Conservation (phyloP, 169 alveolate species). For the Plasmodium coatneyi region DNA sequence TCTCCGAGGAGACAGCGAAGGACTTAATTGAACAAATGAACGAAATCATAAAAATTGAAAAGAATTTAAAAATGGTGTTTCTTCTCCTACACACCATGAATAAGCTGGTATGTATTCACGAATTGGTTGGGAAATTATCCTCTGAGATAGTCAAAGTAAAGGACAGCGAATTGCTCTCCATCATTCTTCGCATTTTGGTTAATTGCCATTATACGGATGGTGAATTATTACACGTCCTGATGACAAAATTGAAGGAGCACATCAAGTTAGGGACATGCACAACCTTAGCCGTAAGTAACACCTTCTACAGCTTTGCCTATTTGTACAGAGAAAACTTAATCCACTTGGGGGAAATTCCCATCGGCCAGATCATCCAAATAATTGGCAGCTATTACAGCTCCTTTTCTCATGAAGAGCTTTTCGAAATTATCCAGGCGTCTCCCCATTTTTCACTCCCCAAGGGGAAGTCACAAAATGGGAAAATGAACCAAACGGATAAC, state of each 20-base stretch:
- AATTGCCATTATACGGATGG: slow-evolving; percentile 23
- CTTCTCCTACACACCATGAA: slow-evolving; percentile 38
- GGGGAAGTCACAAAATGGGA: neutral
- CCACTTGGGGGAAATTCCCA: neutral
- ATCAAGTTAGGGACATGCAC: slow-evolving; percentile 28
- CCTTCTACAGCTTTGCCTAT: slow-evolving; percentile 25
- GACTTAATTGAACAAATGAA: slow-evolving; percentile 1
- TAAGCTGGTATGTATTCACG: slow-evolving; percentile 33
- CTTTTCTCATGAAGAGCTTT: slow-evolving; percentile 23
- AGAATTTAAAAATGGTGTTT: slow-evolving; percentile 32
- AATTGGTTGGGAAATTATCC: slow-evolving; percentile 6
- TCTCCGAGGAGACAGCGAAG: slow-evolving; percentile 20
- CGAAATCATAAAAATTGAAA: neutral
- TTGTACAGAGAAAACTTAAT: slow-evolving; percentile 21
- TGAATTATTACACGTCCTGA: neutral
- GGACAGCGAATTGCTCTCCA: slow-evolving; percentile 52
- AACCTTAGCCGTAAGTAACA: slow-evolving; percentile 46
- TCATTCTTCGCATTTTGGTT: slow-evolving; percentile 14
- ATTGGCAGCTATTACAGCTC: neutral
- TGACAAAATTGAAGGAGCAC: slow-evolving; percentile 29
- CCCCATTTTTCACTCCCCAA: neutral
- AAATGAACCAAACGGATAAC: neutral
- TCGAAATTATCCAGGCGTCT: slow-evolving; percentile 16
- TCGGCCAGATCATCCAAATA: slow-evolving; percentile 10
- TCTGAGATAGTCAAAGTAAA: slow-evolving; percentile 9